Base-by-base conservation (phyloP, 768 basidiomycete species). In the Tylopilus cervinicoccineus region DNA sequence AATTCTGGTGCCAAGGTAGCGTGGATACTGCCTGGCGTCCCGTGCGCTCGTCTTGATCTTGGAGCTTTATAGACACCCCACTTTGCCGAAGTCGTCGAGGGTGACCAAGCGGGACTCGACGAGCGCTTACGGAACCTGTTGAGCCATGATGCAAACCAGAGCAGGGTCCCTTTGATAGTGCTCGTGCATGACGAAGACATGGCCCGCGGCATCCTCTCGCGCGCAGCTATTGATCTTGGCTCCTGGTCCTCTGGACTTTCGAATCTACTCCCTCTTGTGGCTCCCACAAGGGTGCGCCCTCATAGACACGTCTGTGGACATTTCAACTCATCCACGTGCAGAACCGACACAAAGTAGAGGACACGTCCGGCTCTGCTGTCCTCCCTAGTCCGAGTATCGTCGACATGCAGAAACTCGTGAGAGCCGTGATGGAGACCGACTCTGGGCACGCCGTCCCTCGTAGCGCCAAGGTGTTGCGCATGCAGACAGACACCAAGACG, bases 101-200 rank as follows among this genome's bases (percentile, higher is more conserved):
- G 42, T 10, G 43, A 55, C 38, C 23, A 38, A 12, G 47, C n/a
- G 2, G 53, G 47, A 6, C 46, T 65, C 8, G 39, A 56, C 20
- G 10, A 37, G 12, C 59, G 55, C 1, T 33, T 60, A 42, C 58
- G 61, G 38, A 34, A 42, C 4, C 26, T 68, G 12, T 54, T 72
- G 19, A 24, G 19, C 8, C 57, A 60, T 13, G 57, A 61, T 28
- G 38, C 45, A 1, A 43, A 50, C 29, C 48, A 51, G 50, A 56
- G 47, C 12, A 57, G 52, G 20, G 33, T 51, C 3, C 78, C 79
- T 0, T 57, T 72, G 42, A 55, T 82, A 22, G 59, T 83, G 6
- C 69, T 83, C 7, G 75, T 81, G 4, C 68, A 75, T 36, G 66
- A 75, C 23, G 67, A 72, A 48, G 59, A 69, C 33, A 59, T 71